Evolutionary conservation across 192 early-diverging fungal genomes (phyloP), one percentile per base, ranked within the genome.

Genomic region (Entomortierella parvispora): DNA sequence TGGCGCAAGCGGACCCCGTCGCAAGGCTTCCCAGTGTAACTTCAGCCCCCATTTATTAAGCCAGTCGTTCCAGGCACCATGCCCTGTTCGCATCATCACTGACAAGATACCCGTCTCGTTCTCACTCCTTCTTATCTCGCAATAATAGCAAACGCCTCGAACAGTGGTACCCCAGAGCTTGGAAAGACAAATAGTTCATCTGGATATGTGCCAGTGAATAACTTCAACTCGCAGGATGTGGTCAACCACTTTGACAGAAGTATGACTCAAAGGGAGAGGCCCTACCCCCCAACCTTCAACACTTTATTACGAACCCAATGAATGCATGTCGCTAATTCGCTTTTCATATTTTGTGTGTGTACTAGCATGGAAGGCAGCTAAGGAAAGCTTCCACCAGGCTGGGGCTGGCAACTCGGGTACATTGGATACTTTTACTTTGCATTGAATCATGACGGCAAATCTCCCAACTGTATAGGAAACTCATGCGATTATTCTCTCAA

Each of bases 151-250:
- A 33, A 26, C n/a, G 3, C 66, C 2, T 40, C 20, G 10, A 54
- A 44, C 44, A 49, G 6, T 25, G 33, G 9, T 28, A 66, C 22
- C 20, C 45, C 59, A 29, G 64, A 57, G 31, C 20, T 66, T 47
- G 72, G 58, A 53, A 72, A 65, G 25, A 4, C 58, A 12, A 59
- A 33, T 14, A 48, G 17, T 45, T 17, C 59, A 1, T 58, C 44
- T 31, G 52, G 9, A 29, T 62, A 76, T 50, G 34, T 10, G 15
- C 65, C 72, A 9, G 65, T 76, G 65, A 76, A 76, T 44, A 76
- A 50, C 58, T 76, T 76, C 54, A 76, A 76, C 26, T 76, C 72
- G 51, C 72, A 68, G 57, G 72, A 76, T 57, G 72, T 76, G 15
- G 49, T 62, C 45, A 76, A 76, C 65, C 72, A 76, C 33, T 76